These are phyloP conservation scores for Brassica nigra DNA, from an alignment of 345 rosid genomes.

Conservation along the genomic window DNA sequence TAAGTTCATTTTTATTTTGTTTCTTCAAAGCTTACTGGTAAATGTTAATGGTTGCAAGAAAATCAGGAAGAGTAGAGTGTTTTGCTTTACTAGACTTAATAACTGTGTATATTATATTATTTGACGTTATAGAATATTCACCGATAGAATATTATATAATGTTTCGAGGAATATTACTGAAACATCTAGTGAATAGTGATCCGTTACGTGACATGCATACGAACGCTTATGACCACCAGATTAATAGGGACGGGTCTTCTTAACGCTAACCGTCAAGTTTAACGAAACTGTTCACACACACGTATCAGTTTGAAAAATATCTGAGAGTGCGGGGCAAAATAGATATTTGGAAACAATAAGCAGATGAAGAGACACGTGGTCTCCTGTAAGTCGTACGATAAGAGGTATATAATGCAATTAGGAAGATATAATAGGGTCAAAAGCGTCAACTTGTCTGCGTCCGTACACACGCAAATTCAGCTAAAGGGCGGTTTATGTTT, in stretches of 20 bases:
- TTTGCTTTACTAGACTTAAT: too few species aligned
- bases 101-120: too few species aligned
- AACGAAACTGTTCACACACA: neutral
- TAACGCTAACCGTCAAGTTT: conserved; percentile 10
- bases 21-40: too few species aligned
- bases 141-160: too few species aligned
- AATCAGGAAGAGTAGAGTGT: too few species aligned
- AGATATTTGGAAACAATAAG: neutral
- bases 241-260: neutral
- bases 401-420: neutral
- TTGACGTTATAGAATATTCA: too few species aligned
- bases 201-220: neutral
- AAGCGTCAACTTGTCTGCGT: conserved; percentile 15
- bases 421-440: conserved; percentile 7
- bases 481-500: neutral
- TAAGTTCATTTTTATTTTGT: too few species aligned
- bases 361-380: conserved; percentile 27
- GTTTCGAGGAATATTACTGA: too few species aligned
- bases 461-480: neutral
- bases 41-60: too few species aligned
- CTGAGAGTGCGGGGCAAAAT: neutral
- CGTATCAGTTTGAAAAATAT: conserved; percentile 2
- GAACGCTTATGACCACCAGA: neutral
- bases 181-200: neutral
- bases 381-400: neutral